Evolutionary conservation across 2,329 filamentous ascomycete genomes (phyloP).

Genomic region (Calonectria multiphialidica): DNA sequence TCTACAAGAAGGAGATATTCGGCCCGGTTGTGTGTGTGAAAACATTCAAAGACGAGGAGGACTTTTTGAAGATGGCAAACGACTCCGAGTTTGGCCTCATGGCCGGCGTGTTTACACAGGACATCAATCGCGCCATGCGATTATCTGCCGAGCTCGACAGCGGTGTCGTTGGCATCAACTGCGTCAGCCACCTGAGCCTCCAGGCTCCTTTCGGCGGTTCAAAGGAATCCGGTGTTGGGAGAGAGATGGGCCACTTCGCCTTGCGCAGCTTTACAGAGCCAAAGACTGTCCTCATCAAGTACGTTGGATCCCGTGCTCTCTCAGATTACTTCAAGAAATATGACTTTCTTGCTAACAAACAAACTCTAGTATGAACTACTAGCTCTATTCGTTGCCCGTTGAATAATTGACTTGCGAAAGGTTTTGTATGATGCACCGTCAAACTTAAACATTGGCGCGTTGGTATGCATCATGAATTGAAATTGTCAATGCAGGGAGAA

Average conservation of each 20-base stretch:
- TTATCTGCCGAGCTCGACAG: not conserved
- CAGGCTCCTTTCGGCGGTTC: not conserved
- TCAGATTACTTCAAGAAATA: too few relatives aligned
- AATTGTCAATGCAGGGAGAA: too few relatives aligned
- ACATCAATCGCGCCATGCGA: not conserved
- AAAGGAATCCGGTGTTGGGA: not conserved
- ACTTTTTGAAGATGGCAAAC: not conserved
- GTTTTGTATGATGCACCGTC: not conserved
- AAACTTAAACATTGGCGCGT: too few relatives aligned
- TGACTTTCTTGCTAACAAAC: not conserved
- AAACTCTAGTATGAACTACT: not conserved
- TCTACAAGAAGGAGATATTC: not conserved
- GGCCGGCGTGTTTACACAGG: not conserved
- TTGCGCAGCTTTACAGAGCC: not conserved
- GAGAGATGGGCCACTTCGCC: not conserved
- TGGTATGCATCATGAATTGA: too few relatives aligned
- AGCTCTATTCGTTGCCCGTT: not conserved
- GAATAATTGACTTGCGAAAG: not conserved
- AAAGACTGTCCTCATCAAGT: not conserved
- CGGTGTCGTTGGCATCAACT: not conserved
- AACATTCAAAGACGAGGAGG: not conserved
- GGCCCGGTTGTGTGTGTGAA: not conserved
- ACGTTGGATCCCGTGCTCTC: not conserved
- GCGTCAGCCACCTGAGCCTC: not conserved
- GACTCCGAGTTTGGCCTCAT: not conserved